These are phyloP conservation scores for Bruguiera parviflora DNA, from an alignment of 345 rosid genomes.

Conservation along the genomic window DNA sequence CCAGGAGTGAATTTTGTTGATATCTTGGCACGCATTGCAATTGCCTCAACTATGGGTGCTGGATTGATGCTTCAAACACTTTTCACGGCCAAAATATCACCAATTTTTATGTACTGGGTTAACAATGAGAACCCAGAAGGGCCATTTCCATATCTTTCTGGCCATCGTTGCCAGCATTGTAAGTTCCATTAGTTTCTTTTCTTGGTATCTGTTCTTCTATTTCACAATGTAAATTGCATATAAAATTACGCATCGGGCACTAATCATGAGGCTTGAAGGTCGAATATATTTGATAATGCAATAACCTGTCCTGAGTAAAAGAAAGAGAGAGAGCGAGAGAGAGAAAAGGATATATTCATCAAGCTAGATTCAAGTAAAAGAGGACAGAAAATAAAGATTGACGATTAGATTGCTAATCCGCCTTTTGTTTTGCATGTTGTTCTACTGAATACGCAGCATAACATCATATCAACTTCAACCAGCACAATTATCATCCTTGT, in stretches of 20 bases:
- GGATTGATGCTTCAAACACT: constrained; percentile 58
- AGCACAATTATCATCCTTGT: constrained; percentile 46
- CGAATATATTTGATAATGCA: no score
- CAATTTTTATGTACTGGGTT: constrained; percentile 82
- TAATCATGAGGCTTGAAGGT: no score
- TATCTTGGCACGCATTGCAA: constrained; percentile 20
- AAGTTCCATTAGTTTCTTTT: constrained; percentile 15
- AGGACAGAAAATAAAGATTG: no score
- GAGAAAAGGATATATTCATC: no score
- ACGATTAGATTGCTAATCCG: no score
- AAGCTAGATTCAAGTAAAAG: no score
- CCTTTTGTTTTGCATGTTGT: neutral
- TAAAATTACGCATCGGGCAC: no score
- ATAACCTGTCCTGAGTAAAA: no score
- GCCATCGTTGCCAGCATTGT: constrained; percentile 51
- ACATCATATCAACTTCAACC: constrained; percentile 36
- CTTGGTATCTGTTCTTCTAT: no score
- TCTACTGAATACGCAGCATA: constrained; percentile 35
- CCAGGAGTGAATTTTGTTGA: constrained; percentile 9
- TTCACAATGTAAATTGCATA: no score
- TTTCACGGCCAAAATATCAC: constrained; percentile 61
- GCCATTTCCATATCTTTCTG: constrained; percentile 78
- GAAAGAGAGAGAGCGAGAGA: no score
- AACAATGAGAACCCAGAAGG: constrained; percentile 94
- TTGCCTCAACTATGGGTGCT: constrained; percentile 34